phyloP scores from a whole-genome alignment of 2,329 filamentous ascomycete genomes.

The Capronia americana region DNA sequence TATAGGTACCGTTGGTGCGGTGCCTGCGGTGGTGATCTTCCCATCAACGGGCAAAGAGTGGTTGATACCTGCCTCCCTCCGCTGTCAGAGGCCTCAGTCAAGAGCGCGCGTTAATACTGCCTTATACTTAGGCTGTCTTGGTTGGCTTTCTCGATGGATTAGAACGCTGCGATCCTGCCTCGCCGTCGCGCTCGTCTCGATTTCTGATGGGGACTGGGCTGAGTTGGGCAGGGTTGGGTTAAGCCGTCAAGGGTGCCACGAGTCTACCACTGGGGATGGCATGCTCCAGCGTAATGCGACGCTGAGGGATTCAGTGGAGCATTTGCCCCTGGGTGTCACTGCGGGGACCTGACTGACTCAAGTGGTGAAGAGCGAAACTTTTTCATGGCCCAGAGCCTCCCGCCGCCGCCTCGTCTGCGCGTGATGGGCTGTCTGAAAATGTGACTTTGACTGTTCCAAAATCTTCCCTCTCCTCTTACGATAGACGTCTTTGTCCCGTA shows the following conservation, averaged over 20 bases:
- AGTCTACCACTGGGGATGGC: background rate
- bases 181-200: no score
- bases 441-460: constrained; percentile 19
- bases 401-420: constrained; percentile 11
- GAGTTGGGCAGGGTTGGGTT: constrained; percentile 1
- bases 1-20: no score
- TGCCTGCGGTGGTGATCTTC: no score
- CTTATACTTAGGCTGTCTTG: no score
- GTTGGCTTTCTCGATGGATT: no score
- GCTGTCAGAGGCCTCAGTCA: no score
- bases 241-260: background rate
- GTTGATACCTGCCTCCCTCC: no score
- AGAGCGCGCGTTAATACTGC: no score
- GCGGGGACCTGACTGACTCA: background rate
- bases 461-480: constrained; percentile 10
- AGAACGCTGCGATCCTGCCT: no score
- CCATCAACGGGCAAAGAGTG: no score
- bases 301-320: background rate
- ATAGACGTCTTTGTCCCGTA: background rate
- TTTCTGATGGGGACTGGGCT: background rate
- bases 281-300: background rate
- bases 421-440: constrained; percentile 20
- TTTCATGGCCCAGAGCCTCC: constrained; percentile 15
- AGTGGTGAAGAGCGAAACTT: constrained; percentile 18
- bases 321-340: background rate